These are phyloP conservation scores for Penicillium fimorum DNA, from an alignment of 495 filamentous ascomycete species.

Conservation along the genomic window DNA sequence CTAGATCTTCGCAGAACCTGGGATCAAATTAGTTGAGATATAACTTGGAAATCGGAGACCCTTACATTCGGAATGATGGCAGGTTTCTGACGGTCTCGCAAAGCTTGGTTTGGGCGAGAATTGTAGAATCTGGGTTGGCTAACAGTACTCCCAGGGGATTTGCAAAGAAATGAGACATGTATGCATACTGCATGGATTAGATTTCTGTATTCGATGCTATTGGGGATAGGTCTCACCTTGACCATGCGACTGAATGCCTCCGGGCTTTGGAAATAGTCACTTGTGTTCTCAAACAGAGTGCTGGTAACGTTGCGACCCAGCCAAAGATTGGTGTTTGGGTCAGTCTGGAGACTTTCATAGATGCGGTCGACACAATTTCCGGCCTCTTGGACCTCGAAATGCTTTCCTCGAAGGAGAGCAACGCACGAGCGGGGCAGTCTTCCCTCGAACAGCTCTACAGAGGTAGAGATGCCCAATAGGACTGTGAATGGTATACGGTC, in stretches of 20 bases:
- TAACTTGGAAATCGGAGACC: not conserved
- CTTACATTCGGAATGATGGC: constrained; percentile 71
- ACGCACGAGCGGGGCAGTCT: constrained; percentile 75
- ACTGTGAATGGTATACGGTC: constrained; percentile 88
- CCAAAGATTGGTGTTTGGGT: constrained; percentile 54
- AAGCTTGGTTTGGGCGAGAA: constrained; percentile 50
- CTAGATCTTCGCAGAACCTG: constrained; percentile 47
- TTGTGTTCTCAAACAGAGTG: constrained; percentile 71
- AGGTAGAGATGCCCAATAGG: constrained; percentile 87
- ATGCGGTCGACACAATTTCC: constrained; percentile 74
- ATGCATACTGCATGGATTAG: constrained; percentile 64
- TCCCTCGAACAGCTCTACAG: constrained; percentile 82
- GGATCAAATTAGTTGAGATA: constrained; percentile 2
- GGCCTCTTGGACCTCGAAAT: constrained; percentile 81
- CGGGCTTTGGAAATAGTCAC: constrained; percentile 83
- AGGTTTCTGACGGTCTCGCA: constrained; percentile 74
- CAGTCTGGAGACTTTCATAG: constrained; percentile 65
- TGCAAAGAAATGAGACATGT: constrained; percentile 95
- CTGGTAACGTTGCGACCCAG: constrained; percentile 65
- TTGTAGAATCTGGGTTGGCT: constrained; percentile 32
- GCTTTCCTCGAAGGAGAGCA: constrained; percentile 66
- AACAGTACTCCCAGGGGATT: constrained; percentile 77
- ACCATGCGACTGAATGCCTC: constrained; percentile 74
- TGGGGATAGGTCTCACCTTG: constrained; percentile 56
- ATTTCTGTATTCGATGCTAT: not conserved